Evolutionary conservation across 305 asterid genomes (phyloP).

Genomic region (Lippia alba): DNA sequence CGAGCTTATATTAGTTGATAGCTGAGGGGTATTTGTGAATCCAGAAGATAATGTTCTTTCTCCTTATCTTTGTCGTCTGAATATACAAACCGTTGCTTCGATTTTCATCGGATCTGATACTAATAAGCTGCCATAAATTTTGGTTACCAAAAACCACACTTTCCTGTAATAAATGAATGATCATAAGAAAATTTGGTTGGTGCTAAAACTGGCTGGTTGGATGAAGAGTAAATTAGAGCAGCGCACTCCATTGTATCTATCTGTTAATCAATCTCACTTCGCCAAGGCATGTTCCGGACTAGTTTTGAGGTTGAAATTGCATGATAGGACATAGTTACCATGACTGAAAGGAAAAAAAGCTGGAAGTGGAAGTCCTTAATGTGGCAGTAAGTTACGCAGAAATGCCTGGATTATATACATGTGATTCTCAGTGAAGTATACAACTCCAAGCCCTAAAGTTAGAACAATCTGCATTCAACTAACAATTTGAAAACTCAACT

Average conservation of each 20-base stretch:
- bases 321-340: not conserved
- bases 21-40: conserved; percentile 13
- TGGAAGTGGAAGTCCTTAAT: conserved; percentile 17
- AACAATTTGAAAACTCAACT: not conserved
- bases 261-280: conserved; percentile 6
- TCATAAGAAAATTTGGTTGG: conserved; percentile 8
- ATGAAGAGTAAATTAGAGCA: conserved; percentile 6
- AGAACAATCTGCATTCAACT: not conserved
- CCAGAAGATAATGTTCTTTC: conserved; percentile 12
- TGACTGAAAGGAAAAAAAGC: conserved; percentile 4
- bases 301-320: not conserved
- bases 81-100: not conserved
- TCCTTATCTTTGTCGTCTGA: not conserved
- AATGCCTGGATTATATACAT: conserved; percentile 7
- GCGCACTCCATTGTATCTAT: not conserved
- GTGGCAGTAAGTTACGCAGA: conserved; percentile 21
- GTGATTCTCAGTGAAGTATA: conserved; percentile 27
- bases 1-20: conserved; percentile 15
- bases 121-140: conserved; percentile 5
- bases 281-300: conserved; percentile 7
- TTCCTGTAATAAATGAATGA: not conserved
- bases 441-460: conserved; percentile 13
- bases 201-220: conserved; percentile 16
- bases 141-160: not conserved
- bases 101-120: conserved; percentile 4